Conservation (phyloP, 192 early-diverging fungal genomes). For the Coemansia asiatica region DNA sequence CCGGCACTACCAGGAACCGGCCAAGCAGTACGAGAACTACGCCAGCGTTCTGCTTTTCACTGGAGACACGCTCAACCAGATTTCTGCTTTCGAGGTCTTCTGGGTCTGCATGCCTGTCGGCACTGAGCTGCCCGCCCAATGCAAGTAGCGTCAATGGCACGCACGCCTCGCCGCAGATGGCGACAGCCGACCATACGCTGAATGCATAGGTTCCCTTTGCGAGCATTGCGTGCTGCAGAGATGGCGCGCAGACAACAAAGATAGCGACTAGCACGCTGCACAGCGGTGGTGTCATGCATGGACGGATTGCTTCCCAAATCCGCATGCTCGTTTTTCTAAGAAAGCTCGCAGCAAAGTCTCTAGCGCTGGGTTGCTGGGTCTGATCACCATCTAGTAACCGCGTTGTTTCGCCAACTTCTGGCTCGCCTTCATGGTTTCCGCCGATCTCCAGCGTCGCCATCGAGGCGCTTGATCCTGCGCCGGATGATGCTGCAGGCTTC, state of each 20-base stretch:
- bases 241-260: slow-evolving; percentile 19
- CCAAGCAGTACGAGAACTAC: slow-evolving; percentile 35
- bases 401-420: not conserved
- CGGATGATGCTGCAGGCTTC: slow-evolving; percentile 13
- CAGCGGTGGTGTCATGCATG: slow-evolving; percentile 30
- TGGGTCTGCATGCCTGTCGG: not conserved
- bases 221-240: slow-evolving; percentile 18
- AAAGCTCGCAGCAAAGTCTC: not conserved
- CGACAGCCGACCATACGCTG: slow-evolving; percentile 54
- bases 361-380: not conserved
- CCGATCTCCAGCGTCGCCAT: slow-evolving; percentile 3
- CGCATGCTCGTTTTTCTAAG: not conserved
- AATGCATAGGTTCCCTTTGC: slow-evolving; percentile 24
- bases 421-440: not conserved
- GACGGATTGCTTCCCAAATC: slow-evolving; percentile 7
- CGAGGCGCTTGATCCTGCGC: not conserved
- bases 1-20: slow-evolving; percentile 46
- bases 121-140: slow-evolving; percentile 64
- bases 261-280: slow-evolving; percentile 19
- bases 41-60: slow-evolving; percentile 19
- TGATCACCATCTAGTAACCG: not conserved
- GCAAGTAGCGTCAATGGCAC: slow-evolving; percentile 71
- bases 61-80: slow-evolving; percentile 1
- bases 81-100: not conserved
- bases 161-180: slow-evolving; percentile 66